Conservation (phyloP, 768 basidiomycete genomes). For the Hygrocybe punicea region DNA sequence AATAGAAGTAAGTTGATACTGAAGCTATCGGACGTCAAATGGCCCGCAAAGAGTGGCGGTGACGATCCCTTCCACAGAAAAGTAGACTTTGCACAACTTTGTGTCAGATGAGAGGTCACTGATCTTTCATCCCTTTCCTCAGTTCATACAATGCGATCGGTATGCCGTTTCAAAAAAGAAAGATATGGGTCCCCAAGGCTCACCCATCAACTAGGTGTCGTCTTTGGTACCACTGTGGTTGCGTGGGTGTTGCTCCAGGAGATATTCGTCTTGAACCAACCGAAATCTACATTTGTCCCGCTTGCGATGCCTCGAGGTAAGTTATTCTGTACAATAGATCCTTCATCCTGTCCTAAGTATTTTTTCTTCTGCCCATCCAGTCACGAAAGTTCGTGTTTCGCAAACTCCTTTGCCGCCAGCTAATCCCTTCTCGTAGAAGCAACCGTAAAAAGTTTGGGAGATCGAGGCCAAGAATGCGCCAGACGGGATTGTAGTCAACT, state of each 20-base stretch:
- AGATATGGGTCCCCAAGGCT: background rate
- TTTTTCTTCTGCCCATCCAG: too few relatives aligned
- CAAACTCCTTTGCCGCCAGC: too few relatives aligned
- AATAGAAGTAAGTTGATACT: background rate
- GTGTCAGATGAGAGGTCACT: background rate
- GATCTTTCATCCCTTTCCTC: conserved; percentile 1
- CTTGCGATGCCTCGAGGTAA: conserved; percentile 35
- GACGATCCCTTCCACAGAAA: conserved; percentile 28
- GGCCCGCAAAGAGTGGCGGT: conserved; percentile 27
- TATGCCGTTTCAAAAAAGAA: conserved; percentile 1
- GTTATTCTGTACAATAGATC: conserved; percentile 17
- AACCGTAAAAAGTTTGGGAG: background rate
- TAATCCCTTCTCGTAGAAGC: background rate
- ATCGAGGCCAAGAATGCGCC: conserved; percentile 16
- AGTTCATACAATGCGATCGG: conserved; percentile 32
- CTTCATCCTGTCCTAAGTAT: background rate
- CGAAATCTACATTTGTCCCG: conserved; percentile 41
- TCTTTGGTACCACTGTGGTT: conserved; percentile 50
- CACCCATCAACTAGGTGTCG: conserved; percentile 29
- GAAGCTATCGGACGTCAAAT: conserved; percentile 8
- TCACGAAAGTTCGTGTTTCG: too few relatives aligned
- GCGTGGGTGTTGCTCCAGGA: conserved; percentile 38
- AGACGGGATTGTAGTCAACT: conserved; percentile 29
- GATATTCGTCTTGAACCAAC: conserved; percentile 37
- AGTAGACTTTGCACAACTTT: conserved; percentile 18